Percentiles rank a stretch among this genome's conserved stretches.
These are phyloP conservation scores for Penicillium alfredii DNA, from an alignment of 495 filamentous ascomycete genomes.

Conservation along the genomic window DNA sequence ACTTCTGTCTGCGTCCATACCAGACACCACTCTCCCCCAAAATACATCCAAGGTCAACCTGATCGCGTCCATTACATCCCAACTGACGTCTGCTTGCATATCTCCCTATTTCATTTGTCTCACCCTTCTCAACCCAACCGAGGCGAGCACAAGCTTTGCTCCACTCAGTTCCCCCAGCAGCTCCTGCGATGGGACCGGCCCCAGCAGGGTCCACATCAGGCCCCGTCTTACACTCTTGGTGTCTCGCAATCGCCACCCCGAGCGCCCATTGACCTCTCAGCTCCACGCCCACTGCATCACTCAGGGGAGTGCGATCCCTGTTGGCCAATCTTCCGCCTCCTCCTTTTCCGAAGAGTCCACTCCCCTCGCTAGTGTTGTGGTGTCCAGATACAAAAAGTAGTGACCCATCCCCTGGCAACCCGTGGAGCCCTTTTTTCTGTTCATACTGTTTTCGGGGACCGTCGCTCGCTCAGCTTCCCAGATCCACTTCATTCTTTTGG, in stretches of 20 bases:
- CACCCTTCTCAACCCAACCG: constrained; percentile 4
- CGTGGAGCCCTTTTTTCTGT: constrained; percentile 3
- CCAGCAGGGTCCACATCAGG: neutral
- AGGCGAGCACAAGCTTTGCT: too few species aligned
- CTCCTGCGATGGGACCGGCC: constrained; percentile 9
- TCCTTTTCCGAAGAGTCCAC: too few species aligned
- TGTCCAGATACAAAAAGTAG: constrained; percentile 1
- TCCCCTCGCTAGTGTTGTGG: neutral
- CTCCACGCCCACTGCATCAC: neutral
- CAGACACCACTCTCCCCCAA: too few species aligned
- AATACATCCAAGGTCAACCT: too few species aligned
- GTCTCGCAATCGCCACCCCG: too few species aligned
- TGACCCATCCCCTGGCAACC: constrained; percentile 4
- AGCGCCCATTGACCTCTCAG: constrained; percentile 6
- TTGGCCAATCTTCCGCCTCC: constrained; percentile 10
- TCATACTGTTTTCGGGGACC: constrained; percentile 4
- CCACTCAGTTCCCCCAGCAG: constrained; percentile 15
- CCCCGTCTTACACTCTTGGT: too few species aligned
- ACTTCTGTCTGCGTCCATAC: neutral
- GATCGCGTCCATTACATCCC: too few species aligned
- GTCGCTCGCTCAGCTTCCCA: too few species aligned
- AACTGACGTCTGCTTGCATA: too few species aligned
- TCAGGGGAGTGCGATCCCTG: neutral
- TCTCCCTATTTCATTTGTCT: too few species aligned
- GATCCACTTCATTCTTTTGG: constrained; percentile 7